Evolutionary conservation across 805 yeast genomes (phyloP).

Genomic region (Candida germanica): DNA sequence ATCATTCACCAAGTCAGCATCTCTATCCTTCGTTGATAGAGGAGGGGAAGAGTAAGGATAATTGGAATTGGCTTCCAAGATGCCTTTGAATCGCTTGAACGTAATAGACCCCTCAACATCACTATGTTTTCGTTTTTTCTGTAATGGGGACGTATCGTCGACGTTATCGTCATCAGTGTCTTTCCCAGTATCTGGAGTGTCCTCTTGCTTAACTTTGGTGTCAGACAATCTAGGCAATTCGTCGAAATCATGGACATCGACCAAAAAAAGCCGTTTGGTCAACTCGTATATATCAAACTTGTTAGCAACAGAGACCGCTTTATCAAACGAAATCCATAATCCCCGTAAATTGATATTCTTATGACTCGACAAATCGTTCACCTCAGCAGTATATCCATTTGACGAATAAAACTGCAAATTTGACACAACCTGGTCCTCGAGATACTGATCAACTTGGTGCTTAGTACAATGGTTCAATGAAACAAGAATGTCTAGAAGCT

Average conservation of each 20-base stretch:
- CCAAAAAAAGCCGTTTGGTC: conserved; percentile 33
- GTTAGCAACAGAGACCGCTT: conserved; percentile 37
- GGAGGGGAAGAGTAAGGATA: conserved; percentile 37
- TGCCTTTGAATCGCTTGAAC: conserved; percentile 5
- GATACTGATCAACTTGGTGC: conserved; percentile 26
- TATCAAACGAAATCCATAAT: conserved; percentile 43
- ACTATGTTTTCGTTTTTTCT: conserved; percentile 21
- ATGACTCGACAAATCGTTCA: conserved; percentile 29
- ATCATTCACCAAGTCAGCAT: conserved; percentile 27
- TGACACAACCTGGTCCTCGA: conserved; percentile 31
- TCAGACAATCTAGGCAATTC: conserved; percentile 28
- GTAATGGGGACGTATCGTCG: conserved; percentile 10
- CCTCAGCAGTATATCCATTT: conserved; percentile 19
- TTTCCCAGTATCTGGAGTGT: conserved; percentile 3
- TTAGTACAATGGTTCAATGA: conserved; percentile 23
- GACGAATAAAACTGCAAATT: conserved; percentile 26
- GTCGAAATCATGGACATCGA: conserved; percentile 46
- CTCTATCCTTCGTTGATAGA: conserved; percentile 16
- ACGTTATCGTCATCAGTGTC: conserved; percentile 13
- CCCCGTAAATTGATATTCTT: conserved; percentile 30
- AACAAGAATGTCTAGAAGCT: conserved; percentile 33
- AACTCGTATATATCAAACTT: conserved; percentile 39
- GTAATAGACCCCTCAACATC: background rate
- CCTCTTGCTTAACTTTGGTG: conserved; percentile 4
- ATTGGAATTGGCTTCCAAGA: conserved; percentile 22